Conservation (phyloP, 2,329 filamentous ascomycete species). For the Sporothrix inflata region DNA sequence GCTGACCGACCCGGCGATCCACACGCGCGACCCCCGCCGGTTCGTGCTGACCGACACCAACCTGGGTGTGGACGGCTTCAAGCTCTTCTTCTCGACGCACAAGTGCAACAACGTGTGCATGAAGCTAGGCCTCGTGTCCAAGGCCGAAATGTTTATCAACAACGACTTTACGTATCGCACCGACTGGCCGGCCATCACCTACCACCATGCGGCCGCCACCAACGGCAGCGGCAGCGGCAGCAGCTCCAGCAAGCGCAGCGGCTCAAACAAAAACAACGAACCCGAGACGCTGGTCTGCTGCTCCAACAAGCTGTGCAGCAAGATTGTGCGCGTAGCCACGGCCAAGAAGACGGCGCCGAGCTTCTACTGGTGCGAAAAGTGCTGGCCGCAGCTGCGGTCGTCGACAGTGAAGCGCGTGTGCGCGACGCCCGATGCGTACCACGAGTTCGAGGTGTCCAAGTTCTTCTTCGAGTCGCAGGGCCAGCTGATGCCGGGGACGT, state of each 20-base stretch:
- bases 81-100: conserved; percentile 45
- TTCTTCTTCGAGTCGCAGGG: conserved; percentile 46
- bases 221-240: not conserved
- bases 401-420: conserved; percentile 37
- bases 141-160: conserved; percentile 33
- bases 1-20: conserved; percentile 46
- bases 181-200: conserved; percentile 39
- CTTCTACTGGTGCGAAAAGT: conserved; percentile 41
- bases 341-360: conserved; percentile 37
- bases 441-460: conserved; percentile 41
- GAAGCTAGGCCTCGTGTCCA: conserved; percentile 40
- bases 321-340: conserved; percentile 38
- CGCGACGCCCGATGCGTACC: conserved; percentile 34
- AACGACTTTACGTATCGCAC: conserved; percentile 39
- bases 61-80: conserved; percentile 43
- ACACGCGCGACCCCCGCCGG: conserved; percentile 41
- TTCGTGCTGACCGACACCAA: conserved; percentile 44
- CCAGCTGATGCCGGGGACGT: conserved; percentile 35
- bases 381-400: conserved; percentile 41
- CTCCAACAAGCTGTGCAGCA: conserved; percentile 46
- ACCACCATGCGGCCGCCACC: not conserved
- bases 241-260: not conserved
- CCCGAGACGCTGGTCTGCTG: conserved; percentile 39
- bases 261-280: not conserved
- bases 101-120: conserved; percentile 42